Evolutionary conservation across 805 yeast genomes (phyloP).

Genomic region (Spathaspora hagerdaliae): DNA sequence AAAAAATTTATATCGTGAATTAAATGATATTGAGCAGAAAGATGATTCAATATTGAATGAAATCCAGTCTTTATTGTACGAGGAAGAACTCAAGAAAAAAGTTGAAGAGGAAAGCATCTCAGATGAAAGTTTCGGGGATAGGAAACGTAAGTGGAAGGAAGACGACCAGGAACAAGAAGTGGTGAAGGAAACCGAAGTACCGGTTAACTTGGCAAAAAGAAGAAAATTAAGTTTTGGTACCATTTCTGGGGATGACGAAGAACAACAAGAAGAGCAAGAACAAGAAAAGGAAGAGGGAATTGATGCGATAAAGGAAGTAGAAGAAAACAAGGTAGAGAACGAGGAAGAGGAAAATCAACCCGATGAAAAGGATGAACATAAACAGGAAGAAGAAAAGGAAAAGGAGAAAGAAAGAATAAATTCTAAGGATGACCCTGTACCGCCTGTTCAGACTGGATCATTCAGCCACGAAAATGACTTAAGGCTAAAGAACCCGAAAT

Average conservation of each 20-base stretch:
- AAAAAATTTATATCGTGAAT: conserved; percentile 34
- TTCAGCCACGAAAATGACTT: conserved; percentile 55
- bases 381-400: conserved; percentile 8
- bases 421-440: conserved; percentile 31
- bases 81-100: conserved; percentile 4
- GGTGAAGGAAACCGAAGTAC: neutral
- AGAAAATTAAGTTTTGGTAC: neutral
- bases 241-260: neutral
- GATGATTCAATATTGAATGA: conserved; percentile 24
- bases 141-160: conserved; percentile 4
- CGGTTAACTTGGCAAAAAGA: conserved; percentile 4
- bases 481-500: conserved; percentile 62
- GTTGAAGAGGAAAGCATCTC: neutral
- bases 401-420: conserved; percentile 13
- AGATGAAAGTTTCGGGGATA: neutral
- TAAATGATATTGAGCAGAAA: conserved; percentile 27
- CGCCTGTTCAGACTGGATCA: conserved; percentile 44
- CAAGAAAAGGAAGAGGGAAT: conserved; percentile 9
- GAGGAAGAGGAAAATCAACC: conserved; percentile 3
- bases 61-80: conserved; percentile 12
- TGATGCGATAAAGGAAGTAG: conserved; percentile 6
- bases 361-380: conserved; percentile 14
- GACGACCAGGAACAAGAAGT: conserved; percentile 2
- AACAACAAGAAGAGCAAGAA: conserved; percentile 9
- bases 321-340: neutral